These are phyloP conservation scores for Escovopsis sp. DNA, from an alignment of 2,329 filamentous ascomycete species.

Conservation along the genomic window DNA sequence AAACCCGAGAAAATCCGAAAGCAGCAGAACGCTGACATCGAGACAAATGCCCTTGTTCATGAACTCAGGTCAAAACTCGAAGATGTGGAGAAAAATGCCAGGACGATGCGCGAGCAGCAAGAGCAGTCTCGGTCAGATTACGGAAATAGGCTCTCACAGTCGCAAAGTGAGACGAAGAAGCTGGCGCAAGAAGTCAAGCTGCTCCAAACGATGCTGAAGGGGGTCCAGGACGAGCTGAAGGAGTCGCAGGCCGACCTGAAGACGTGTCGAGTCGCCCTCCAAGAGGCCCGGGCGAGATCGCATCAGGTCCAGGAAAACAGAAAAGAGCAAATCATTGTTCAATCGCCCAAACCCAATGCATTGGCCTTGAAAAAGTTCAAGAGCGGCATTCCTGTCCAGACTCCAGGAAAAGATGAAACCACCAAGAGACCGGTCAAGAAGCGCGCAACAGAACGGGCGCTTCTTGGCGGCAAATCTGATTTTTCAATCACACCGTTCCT, in stretches of 20 bases:
- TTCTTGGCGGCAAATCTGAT: slow-evolving; percentile 67
- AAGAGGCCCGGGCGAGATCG: slow-evolving; percentile 14
- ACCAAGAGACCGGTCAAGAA: slow-evolving; percentile 35
- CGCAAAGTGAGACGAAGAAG: slow-evolving; percentile 44
- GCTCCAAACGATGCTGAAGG: slow-evolving; percentile 52
- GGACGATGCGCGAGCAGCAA: slow-evolving; percentile 27
- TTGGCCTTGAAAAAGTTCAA: slow-evolving; percentile 27
- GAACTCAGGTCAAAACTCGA: slow-evolving; percentile 23
- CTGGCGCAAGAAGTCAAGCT: slow-evolving; percentile 57
- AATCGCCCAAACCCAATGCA: slow-evolving; percentile 27
- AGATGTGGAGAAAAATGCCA: slow-evolving; percentile 21
- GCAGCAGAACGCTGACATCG: slow-evolving; percentile 15
- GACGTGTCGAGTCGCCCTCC: slow-evolving; percentile 26
- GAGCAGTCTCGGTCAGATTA: slow-evolving; percentile 29
- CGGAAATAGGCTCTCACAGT: slow-evolving; percentile 42
- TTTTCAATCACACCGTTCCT: slow-evolving; percentile 94
- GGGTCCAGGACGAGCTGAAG: slow-evolving; percentile 59
- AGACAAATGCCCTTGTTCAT: slow-evolving; percentile 25
- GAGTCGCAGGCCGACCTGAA: slow-evolving; percentile 30
- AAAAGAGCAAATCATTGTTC: slow-evolving; percentile 9
- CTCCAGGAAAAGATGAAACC: slow-evolving; percentile 28
- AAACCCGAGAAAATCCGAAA: slow-evolving; percentile 51
- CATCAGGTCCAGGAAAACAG: slow-evolving; percentile 7
- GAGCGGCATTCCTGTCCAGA: slow-evolving; percentile 31
- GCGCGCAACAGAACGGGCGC: slow-evolving; percentile 33